Evolutionary conservation across 768 basidiomycete genomes (phyloP).

Genomic region (Podaxis carcinomalis): DNA sequence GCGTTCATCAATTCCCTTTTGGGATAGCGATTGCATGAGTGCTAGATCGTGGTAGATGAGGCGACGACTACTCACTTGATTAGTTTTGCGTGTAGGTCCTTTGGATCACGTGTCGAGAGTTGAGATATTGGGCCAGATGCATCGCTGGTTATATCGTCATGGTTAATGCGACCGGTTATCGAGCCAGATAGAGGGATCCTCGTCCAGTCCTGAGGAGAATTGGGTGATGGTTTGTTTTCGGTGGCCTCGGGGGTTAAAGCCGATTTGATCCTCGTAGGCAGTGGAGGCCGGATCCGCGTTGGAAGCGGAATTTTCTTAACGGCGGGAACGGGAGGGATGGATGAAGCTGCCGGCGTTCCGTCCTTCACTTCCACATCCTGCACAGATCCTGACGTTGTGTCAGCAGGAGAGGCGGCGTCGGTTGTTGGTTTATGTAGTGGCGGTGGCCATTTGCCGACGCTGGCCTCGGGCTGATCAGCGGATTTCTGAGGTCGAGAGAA

Average conservation of each 20-base stretch:
- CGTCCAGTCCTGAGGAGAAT: neutral
- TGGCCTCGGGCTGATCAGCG: neutral
- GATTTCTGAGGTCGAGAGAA: neutral
- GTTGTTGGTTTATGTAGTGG: neutral
- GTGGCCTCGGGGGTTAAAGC: neutral
- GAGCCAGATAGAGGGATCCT: neutral
- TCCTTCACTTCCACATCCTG: neutral
- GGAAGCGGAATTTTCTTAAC: neutral
- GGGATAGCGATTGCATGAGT: neutral
- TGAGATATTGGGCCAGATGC: neutral
- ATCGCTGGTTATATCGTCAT: constrained; percentile 2
- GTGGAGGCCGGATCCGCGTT: neutral
- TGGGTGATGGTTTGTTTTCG: neutral
- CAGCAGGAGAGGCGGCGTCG: neutral
- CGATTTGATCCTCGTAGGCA: neutral
- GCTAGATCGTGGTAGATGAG: neutral
- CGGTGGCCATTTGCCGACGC: neutral
- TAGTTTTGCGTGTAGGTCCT: neutral
- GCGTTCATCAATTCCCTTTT: neutral
- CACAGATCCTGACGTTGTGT: neutral
- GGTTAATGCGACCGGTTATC: neutral
- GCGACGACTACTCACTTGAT: neutral
- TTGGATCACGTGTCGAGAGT: neutral
- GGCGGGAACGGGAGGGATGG: neutral
- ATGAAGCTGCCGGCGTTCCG: neutral